phyloP scores from a whole-genome alignment of 2,329 filamentous ascomycete species.

The Diaporthe vexans region DNA sequence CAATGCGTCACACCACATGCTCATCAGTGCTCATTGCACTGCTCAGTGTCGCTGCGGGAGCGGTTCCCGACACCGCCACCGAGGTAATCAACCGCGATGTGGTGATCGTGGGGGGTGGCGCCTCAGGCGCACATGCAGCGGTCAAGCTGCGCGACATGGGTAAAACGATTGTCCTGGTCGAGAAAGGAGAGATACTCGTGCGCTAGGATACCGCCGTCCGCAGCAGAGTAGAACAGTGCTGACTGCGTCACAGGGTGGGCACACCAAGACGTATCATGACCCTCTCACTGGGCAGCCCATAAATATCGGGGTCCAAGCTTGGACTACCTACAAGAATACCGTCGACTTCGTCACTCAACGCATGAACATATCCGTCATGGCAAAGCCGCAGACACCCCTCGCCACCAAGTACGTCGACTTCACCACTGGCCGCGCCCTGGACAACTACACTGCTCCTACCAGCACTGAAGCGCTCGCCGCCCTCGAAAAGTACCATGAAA shows the following conservation, averaged over 20 bases:
- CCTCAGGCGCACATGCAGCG: conserved; percentile 24
- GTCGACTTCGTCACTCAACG: conserved; percentile 46
- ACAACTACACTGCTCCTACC: conserved; percentile 3
- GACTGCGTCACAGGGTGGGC: conserved; percentile 48
- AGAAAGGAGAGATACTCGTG: conserved; percentile 24
- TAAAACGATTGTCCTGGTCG: background rate
- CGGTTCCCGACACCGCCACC: background rate
- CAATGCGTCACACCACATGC: background rate
- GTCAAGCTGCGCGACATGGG: conserved; percentile 24
- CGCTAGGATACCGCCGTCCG: background rate
- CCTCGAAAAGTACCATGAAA: background rate
- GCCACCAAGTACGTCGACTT: conserved; percentile 24
- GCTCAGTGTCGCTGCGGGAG: background rate
- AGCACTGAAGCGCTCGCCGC: conserved; percentile 5
- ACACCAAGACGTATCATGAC: conserved; percentile 50
- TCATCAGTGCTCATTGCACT: background rate
- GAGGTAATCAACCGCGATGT: background rate
- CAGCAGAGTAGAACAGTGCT: background rate
- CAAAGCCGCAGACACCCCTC: background rate
- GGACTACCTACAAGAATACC: conserved; percentile 52
- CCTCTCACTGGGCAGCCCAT: conserved; percentile 44
- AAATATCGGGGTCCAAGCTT: conserved; percentile 45
- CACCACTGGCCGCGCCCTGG: background rate
- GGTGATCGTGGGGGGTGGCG: conserved; percentile 22
- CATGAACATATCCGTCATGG: conserved; percentile 49